Base-by-base conservation (phyloP, 2,329 filamentous ascomycete species). In the Colletotrichum eleusines region DNA sequence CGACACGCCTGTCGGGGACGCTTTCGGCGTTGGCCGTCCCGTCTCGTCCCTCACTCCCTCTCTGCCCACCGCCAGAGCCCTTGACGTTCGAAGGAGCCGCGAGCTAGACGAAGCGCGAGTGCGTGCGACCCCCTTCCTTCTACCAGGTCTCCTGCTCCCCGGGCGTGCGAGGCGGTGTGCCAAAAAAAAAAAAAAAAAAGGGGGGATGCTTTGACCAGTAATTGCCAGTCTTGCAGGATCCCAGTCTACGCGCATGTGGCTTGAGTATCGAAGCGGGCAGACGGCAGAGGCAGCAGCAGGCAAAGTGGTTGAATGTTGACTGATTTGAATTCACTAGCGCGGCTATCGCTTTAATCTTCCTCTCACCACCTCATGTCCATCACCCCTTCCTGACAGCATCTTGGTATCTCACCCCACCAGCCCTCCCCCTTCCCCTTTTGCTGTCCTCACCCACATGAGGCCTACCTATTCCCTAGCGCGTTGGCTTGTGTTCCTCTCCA, bases 341-440 rank as follows among this genome's bases (percentile, higher is more conserved):
- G 59, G 57, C 69, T 54, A 46, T 68, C 53, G 64, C 69, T 63
- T 51, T 14, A 6, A 31, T 71, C 69, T 46, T 63, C 69, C 69
- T 69, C 69, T 71, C 69, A 68, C 69, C 69, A 63, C 69, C 69
- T 71, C 69, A 63, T 68, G 69, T 57, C 26, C 35, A 44, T 50
- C 35, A 8, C 31, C 9, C 46, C 16, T 42, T 28, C 14, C 18
- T 42, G 16, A 40, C 35, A 58, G 31, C 44, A 16, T n/a, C 62
- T 68, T 35, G 68, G 63, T 57, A 61, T 61, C 48, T 44, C 26
- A 16, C 26, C 12, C 26, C 11, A n/a, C 4, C 12, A 23, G 28
- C 31, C 14, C 8, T 35, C 5, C 38, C 3, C 7, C 35, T 31
- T 3, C 20, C 53, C 9, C n/a, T 18, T 42, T 16, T 46, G 9